Evolutionary conservation across 2,329 filamentous ascomycete genomes (phyloP).

Genomic region (Esteya vermicola): DNA sequence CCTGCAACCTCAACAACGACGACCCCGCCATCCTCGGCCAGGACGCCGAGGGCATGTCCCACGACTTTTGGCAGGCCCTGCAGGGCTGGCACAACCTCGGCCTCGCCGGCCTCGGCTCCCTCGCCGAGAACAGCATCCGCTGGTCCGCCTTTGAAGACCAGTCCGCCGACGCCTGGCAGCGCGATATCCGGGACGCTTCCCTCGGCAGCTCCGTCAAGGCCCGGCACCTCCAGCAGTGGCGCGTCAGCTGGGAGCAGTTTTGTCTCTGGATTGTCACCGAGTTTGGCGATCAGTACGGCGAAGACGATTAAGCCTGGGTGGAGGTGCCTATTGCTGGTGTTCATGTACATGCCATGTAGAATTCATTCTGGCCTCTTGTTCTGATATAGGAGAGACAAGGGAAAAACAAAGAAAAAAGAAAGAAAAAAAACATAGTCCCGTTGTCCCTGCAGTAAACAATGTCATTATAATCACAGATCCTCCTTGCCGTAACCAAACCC

Average conservation of each 20-base stretch:
- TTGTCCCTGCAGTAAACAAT: too few species aligned
- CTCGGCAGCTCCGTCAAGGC: slow-evolving; percentile 59
- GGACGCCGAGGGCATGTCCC: slow-evolving; percentile 66
- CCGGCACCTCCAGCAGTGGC: slow-evolving; percentile 62
- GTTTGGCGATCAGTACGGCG: slow-evolving; percentile 50
- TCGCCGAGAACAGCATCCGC: slow-evolving; percentile 85
- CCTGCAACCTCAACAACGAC: slow-evolving; percentile 78
- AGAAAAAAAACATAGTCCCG: not conserved
- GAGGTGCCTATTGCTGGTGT: too few species aligned
- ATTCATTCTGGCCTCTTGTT: too few species aligned
- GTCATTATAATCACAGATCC: too few species aligned
- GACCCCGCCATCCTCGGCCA: slow-evolving; percentile 83
- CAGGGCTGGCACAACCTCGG: slow-evolving; percentile 89
- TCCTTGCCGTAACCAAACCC: too few species aligned
- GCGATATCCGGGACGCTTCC: slow-evolving; percentile 59
- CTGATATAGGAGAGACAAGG: not conserved
- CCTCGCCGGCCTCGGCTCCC: slow-evolving; percentile 66
- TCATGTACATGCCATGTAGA: too few species aligned
- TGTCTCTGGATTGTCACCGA: slow-evolving; percentile 82
- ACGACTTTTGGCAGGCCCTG: slow-evolving; percentile 88
- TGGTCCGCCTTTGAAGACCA: slow-evolving; percentile 86
- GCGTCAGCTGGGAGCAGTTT: slow-evolving; percentile 71
- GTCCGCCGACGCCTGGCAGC: slow-evolving; percentile 52
- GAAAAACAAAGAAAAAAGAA: not conserved
- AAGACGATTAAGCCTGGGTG: too few species aligned